These are phyloP conservation scores for Cladosporium sp. DNA, from an alignment of 2,329 filamentous ascomycete species.

Conservation along the genomic window DNA sequence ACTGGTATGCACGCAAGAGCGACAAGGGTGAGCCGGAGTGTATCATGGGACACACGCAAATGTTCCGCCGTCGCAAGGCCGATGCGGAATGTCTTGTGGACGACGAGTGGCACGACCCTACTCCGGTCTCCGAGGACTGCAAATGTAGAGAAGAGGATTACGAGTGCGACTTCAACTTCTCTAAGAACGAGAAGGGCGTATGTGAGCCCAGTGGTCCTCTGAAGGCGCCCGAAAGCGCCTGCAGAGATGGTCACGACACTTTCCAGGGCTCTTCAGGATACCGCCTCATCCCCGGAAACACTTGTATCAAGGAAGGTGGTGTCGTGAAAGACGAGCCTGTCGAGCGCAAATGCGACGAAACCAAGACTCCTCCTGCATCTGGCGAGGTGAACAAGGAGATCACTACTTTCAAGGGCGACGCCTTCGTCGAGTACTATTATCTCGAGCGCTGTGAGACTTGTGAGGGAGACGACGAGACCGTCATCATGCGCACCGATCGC, in stretches of 20 bases:
- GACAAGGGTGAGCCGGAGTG: constrained; percentile 76
- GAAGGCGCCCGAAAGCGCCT: constrained; percentile 63
- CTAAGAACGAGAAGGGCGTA: constrained; percentile 58
- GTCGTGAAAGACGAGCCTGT: constrained; percentile 45
- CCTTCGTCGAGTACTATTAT: constrained; percentile 59
- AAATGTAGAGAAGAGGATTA: constrained; percentile 80
- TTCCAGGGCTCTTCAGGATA: constrained; percentile 87
- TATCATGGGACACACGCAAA: constrained; percentile 93
- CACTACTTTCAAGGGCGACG: constrained; percentile 56
- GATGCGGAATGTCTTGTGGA: constrained; percentile 84
- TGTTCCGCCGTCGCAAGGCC: constrained; percentile 77
- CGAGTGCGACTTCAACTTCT: constrained; percentile 85
- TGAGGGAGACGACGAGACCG: constrained; percentile 63
- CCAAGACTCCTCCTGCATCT: constrained; percentile 47
- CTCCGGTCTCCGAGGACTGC: constrained; percentile 65
- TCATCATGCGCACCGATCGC: constrained; percentile 54
- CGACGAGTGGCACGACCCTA: constrained; percentile 73
- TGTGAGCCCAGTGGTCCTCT: constrained; percentile 63
- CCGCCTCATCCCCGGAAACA: constrained; percentile 70
- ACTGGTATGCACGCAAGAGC: constrained; percentile 80
- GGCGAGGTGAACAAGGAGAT: constrained; percentile 60
- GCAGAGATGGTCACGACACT: constrained; percentile 62
- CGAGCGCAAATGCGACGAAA: constrained; percentile 69
- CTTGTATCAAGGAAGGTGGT: constrained; percentile 38
- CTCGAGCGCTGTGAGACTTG: constrained; percentile 62